Percentiles rank a stretch among this genome's conserved stretches.
These are phyloP conservation scores for Pyrenophora tritici-repentis DNA, from an alignment of 2,329 filamentous ascomycete species.

Conservation along the genomic window DNA sequence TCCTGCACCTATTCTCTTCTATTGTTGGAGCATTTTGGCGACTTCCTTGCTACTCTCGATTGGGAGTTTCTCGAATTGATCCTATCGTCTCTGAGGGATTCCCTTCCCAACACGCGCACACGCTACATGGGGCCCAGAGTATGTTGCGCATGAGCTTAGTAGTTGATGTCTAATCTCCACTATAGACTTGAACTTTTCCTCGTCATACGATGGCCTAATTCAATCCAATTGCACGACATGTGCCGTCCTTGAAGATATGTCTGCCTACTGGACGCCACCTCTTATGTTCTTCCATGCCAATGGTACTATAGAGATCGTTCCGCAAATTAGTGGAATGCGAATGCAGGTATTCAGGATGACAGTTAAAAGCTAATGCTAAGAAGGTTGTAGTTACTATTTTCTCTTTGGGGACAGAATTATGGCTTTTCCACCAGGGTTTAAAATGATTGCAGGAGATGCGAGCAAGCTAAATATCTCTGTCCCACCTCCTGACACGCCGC, in stretches of 20 bases:
- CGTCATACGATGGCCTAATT: conserved; percentile 48
- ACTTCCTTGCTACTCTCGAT: conserved; percentile 76
- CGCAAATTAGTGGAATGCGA: conserved; percentile 81
- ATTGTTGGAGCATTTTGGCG: conserved; percentile 76
- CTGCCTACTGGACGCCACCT: conserved; percentile 81
- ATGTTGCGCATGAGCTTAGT: conserved; percentile 35
- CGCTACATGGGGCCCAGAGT: conserved; percentile 68
- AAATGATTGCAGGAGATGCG: conserved; percentile 79
- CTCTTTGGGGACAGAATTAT: conserved; percentile 67
- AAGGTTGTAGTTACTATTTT: conserved; percentile 72
- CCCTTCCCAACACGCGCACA: conserved; percentile 70
- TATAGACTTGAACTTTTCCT: conserved; percentile 3
- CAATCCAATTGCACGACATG: conserved; percentile 77
- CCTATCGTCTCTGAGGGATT: conserved; percentile 70
- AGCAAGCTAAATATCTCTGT: conserved; percentile 68
- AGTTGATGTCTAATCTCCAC: conserved; percentile 40
- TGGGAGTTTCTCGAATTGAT: conserved; percentile 75
- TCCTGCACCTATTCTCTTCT: background rate
- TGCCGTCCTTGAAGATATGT: conserved; percentile 77
- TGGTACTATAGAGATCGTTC: conserved; percentile 69
- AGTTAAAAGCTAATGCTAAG: conserved; percentile 13
- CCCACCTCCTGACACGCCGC: background rate
- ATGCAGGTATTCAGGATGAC: conserved; percentile 63
- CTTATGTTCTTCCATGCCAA: conserved; percentile 77
- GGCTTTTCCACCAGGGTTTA: conserved; percentile 77